Conservation (phyloP, 805 yeast species). For the Osmozyma mogii region DNA sequence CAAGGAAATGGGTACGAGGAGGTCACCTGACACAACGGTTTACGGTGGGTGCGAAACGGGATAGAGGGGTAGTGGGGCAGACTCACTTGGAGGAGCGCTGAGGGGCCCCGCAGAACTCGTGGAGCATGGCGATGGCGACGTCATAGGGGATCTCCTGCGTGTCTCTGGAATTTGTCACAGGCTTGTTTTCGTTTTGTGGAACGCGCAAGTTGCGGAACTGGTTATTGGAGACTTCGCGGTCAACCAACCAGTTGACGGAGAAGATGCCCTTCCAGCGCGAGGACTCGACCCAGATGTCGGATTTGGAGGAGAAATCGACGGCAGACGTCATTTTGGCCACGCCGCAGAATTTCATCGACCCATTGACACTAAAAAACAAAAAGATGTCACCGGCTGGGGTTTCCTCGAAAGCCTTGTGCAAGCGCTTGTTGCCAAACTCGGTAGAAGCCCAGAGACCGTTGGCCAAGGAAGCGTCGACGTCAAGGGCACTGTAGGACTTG, state of each 20-base stretch:
- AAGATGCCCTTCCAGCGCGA: conserved; percentile 47
- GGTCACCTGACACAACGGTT: too few species aligned
- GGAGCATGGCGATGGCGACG: conserved; percentile 41
- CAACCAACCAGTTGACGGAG: conserved; percentile 44
- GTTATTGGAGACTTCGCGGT: conserved; percentile 44
- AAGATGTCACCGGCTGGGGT: conserved; percentile 26
- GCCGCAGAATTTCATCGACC: conserved; percentile 52
- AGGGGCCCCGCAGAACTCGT: too few species aligned
- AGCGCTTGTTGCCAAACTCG: conserved; percentile 45
- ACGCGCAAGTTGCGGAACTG: conserved; percentile 38
- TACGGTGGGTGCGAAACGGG: too few species aligned
- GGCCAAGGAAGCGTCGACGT: conserved; percentile 41
- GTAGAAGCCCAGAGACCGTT: conserved; percentile 56
- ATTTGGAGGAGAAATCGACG: conserved; percentile 28
- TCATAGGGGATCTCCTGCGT: conserved; percentile 49
- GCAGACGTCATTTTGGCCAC: conserved; percentile 43
- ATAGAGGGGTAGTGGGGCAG: too few species aligned
- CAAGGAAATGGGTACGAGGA: too few species aligned
- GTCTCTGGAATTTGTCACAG: conserved; percentile 54
- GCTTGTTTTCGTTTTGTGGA: conserved; percentile 38
- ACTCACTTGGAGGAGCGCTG: too few species aligned
- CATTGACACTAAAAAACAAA: conserved; percentile 51
- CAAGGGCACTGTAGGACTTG: conserved; percentile 43
- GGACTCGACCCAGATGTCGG: conserved; percentile 40
- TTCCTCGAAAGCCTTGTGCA: conserved; percentile 35